Evolutionary conservation across 2,329 filamentous ascomycete species (phyloP), one percentile per base, ranked within the genome.

Genomic region (Ambrosiella cleistominuta): DNA sequence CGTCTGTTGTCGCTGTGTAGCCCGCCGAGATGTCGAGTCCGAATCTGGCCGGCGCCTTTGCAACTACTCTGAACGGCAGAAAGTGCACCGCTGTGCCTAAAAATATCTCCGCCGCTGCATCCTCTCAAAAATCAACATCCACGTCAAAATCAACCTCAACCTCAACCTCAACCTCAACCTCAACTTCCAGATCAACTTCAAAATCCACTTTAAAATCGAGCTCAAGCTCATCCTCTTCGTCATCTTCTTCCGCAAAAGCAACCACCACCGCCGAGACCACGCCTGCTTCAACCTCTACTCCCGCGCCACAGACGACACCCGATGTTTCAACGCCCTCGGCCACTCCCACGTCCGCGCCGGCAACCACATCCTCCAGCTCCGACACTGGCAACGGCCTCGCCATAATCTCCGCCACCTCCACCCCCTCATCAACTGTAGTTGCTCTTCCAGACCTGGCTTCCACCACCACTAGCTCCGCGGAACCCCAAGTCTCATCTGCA

Each of bases 81-180:
- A 71, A 72, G 66, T 79, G 78, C 69, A 80, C 77, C 64, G 76
- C 74, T 61, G 69, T 79, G 62, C 76, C 75, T 53, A 74, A 66
- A 63, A 61, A 61, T 44, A 60, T 63, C 52, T 63, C 57, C 61
- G 62, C 59, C 62, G 59, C 63, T 62, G 62, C 62, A 61, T 57
- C 60, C 54, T 49, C 60, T 60, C 11, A 47, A 47, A 8, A 13
- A 47, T 13, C 44, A 17, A 61, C 62, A 27, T 56, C 49, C 11
- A 55, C 35, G 40, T 57, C 56, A 19, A 39, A 62, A 45, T 57
- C 63, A 27, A 55, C 60, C 40, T 57, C 65, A 40, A 58, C 54
- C 27, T 57, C 63, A 27, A 55, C 60, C 40, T 57, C 65, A 40
- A 58, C 54, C 27, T 56, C 58, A n/a, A 15, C 40, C 17, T 47